Evolutionary conservation across 2,329 filamentous ascomycete genomes (phyloP), one percentile per base, ranked within the genome.

Genomic region (Rhynchosporium secalis): DNA sequence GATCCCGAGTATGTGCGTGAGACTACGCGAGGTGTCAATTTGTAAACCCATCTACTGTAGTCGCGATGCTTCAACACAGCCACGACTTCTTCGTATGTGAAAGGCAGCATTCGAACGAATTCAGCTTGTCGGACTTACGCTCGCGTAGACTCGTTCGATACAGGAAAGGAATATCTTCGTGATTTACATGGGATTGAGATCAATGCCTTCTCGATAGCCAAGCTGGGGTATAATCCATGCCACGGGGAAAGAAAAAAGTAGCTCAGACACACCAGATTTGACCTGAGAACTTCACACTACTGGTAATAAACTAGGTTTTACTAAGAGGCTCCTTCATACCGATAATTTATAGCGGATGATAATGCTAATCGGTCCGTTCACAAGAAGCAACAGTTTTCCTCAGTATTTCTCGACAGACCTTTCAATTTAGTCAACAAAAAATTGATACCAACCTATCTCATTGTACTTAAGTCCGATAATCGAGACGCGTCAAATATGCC

Each of bases 111-210:
- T 29, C 33, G 31, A 15, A 51, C 20, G 29, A 51, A 36, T 20
- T 12, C 48, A 36, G 20, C 13, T 51, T 31, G 13, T 12, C 48
- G 48, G 48, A 20, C 36, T 51, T 9, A 40, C n/a, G 38, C 38
- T n/a, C 12, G 49, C 33, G 36, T 52, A 31, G 49, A 52, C 49
- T n/a, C 15, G 49, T 38, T 13, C 31, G n/a, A 52, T 38, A 12
- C 49, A 52, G 33, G 49, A 31, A 38, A 45, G 9, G 7, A 45
- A n/a, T 20, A 56, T 43, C 38, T 46, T 56, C 41, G 26, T 56
- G 29, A 45, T 45, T 56, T 13, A 45, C 29, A 40, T 52, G 46
- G 29, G 38, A 29, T 40, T 54, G 40, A 26, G 28, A 12, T 61
- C 20, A 52, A 28, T 40, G 33, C 49, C 8, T 52, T 51, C 15